Evolutionary conservation across 345 rosid species (phyloP), one percentile per base, ranked within the genome.

Genomic region (Eutrema heterophyllum): DNA sequence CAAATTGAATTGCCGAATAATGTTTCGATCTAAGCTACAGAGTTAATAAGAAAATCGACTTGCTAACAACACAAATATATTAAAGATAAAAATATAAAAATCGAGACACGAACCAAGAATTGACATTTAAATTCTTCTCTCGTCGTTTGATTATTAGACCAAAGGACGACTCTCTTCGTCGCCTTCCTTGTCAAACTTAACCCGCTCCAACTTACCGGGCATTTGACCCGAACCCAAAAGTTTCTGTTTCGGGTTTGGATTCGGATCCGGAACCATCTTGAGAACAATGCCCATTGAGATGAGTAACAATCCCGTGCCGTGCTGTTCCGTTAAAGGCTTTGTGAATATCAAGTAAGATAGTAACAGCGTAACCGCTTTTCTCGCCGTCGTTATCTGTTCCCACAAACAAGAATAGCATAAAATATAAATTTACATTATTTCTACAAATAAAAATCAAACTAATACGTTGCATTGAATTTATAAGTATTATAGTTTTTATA

Each of bases 311-410:
- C 97, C 97, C 1, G 89, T 64, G 27, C 87, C 91, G 24, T 91
- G 97, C 64, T 89, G 96, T 78, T 86, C 97, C 0, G 96, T 87
- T 62, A 91, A 73, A 8, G 97, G 97, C 83, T 91, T 91, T n/a
- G 97, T 87, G 70, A 91, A 91, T 82, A 91, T 85, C 88, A 86
- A 65, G 77, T 87, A 91, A 6, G 93, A 91, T 12, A 91, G 83
- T 78, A 87, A 69, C 74, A 91, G 68, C 39, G 93, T 87, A 3
- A 89, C 90, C 6, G 89, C 96, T 70, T 89, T 89, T 78, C 97
- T 85, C 26, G 97, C 97, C 6, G 93, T 91, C 49, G 97, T 89
- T 79, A 89, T 83, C 96, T 91, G 80, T 82, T 39, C 70, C 58
- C 65, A 43, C 32, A 14, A 9, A 26, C 27, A 15, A 16, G 15